Evolutionary conservation across 208 protist genomes (phyloP), one percentile per base, ranked within the genome.

Genomic region (Crithidia acanthocephali): DNA sequence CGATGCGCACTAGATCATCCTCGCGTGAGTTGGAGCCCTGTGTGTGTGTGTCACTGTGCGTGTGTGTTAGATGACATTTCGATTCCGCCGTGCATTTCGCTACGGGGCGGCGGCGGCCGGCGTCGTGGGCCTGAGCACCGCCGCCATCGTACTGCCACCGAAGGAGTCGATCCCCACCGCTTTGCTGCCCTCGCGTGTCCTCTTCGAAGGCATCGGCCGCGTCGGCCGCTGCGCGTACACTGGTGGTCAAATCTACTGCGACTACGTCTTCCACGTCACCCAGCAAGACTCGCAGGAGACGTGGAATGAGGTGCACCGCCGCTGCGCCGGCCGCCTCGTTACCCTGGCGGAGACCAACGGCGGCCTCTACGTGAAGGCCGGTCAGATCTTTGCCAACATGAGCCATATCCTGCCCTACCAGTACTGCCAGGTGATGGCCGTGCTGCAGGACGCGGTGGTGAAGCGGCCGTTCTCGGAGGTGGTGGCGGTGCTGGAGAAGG

Each of bases 311-410:
- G 87, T 90, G 13, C 92, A 97, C 74, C 74, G 71, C 11, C 88
- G 88, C 60, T 91, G 85, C 59, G 92, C 92, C 2, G 61, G 72
- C 13, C 88, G 92, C 20, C 82, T 97, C 28, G 90, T 95, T 20
- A 55, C 53, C 13, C 83, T 97, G 16, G 88, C 88, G 0, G 88
- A 97, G 75, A 81, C 72, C 0, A 97, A 97, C 76, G 93, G 93
- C 37, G 96, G 96, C 2, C 87, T 99, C 8, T 99, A 98, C 83
- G 92, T 98, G 6, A 98, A 99, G 78, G 89, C 92, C 9, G 98
- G 95, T 11, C 98, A 99, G 63, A 92, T 97, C 37, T 90, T 98
- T 37, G 89, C 97, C 6, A 97, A 97, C 53, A 86, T 98, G 81
- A 94, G 94, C 64, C 93, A 98, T 59, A 84, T 98, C 25, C 60